Conservation (phyloP, 768 basidiomycete genomes). For the Pleurotus platypus region DNA sequence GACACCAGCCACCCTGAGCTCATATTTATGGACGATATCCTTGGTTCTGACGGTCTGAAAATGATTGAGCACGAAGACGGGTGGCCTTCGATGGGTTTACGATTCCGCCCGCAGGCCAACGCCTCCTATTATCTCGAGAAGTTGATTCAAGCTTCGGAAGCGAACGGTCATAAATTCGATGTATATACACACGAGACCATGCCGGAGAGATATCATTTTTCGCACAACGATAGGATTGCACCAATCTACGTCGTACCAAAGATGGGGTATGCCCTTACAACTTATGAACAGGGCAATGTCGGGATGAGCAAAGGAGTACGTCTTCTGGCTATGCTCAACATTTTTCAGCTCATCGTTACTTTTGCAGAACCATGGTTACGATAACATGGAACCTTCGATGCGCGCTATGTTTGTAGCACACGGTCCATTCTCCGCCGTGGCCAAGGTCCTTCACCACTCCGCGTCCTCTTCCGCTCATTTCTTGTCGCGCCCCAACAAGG, state of each 20-base stretch:
- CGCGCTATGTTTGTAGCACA: slow-evolving; percentile 89
- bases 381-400: slow-evolving; percentile 76
- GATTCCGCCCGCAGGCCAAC: slow-evolving; percentile 64
- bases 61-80: slow-evolving; percentile 77
- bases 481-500: slow-evolving; percentile 32
- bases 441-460: slow-evolving; percentile 52
- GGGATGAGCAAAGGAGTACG: slow-evolving; percentile 76
- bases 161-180: slow-evolving; percentile 63
- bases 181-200: slow-evolving; percentile 81
- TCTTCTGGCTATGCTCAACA: slow-evolving; percentile 7
- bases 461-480: slow-evolving; percentile 16
- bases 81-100: slow-evolving; percentile 87
- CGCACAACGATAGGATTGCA: slow-evolving; percentile 72
- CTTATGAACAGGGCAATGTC: slow-evolving; percentile 50
- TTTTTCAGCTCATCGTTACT: not conserved
- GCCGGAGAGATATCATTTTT: slow-evolving; percentile 79
- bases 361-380: slow-evolving; percentile 83
- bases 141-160: slow-evolving; percentile 48
- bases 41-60: slow-evolving; percentile 59
- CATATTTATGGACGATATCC: slow-evolving; percentile 78
- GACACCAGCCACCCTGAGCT: slow-evolving; percentile 78
- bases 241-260: slow-evolving; percentile 83
- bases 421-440: slow-evolving; percentile 76
- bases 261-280: slow-evolving; percentile 78
- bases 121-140: slow-evolving; percentile 48